Percentiles rank a stretch among this genome's conserved stretches.
Conservation (phyloP, 768 basidiomycete species). For the Termitomyces sp. region DNA sequence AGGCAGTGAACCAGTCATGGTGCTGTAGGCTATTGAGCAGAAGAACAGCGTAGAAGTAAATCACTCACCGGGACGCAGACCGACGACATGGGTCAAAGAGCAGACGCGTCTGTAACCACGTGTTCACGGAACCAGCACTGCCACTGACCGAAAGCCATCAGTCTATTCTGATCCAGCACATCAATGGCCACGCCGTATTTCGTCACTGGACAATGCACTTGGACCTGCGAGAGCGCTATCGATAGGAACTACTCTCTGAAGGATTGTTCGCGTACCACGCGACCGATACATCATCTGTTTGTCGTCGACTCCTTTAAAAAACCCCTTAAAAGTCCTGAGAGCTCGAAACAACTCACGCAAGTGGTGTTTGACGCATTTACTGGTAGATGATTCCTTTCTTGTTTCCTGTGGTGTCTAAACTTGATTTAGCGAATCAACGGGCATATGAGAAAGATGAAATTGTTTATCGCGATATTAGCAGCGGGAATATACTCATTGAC, state of each 20-base stretch:
- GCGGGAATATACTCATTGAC: no score
- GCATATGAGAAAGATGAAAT: background rate
- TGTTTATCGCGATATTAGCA: background rate
- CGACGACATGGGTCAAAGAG: background rate
- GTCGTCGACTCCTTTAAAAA: no score
- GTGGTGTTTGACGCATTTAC: no score
- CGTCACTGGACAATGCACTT: no score
- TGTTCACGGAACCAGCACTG: background rate
- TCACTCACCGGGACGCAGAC: background rate
- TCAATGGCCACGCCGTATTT: no score
- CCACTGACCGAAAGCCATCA: background rate
- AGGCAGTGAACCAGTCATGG: conserved; percentile 66
- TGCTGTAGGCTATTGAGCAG: conserved; percentile 32
- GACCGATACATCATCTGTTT: background rate
- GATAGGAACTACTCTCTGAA: no score
- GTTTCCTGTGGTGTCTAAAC: background rate
- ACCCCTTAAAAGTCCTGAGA: background rate
- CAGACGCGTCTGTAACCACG: background rate
- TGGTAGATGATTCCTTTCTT: background rate
- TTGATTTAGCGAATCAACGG: background rate
- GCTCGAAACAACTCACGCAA: background rate
- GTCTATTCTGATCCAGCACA: no score
- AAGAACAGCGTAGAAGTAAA: background rate
- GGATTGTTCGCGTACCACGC: background rate
- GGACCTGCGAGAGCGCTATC: no score